Evolutionary conservation across 768 basidiomycete genomes (phyloP), one percentile per base, ranked within the genome.

Genomic region (Lentinula sp.): DNA sequence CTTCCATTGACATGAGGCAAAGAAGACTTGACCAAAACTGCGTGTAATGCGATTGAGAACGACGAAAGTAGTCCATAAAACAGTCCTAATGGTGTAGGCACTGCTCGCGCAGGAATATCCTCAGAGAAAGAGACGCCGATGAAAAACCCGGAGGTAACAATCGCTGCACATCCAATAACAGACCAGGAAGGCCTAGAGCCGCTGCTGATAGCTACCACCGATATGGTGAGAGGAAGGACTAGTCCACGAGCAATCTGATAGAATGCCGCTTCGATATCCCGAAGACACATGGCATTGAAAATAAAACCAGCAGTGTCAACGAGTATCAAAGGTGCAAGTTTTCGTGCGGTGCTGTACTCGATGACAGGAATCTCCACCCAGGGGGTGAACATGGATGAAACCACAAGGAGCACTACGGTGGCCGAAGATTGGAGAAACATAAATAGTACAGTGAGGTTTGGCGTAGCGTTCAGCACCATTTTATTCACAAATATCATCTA

Each of bases 191-290:
- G 88, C 0, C 84, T 79, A 0, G 86, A 65, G 55, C 78, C 73
- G 34, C 88, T 82, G 67, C 86, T 76, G 62, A 86, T 32, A 69
- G 80, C 85, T 50, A 89, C 89, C 5, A 89, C 82, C 57, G 76
- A 72, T 64, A 91, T 88, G 31, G 91, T 93, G 73, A 89, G 82
- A 0, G 91, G 91, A 2, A 93, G 81, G 40, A 92, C 80, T 64
- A 93, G 78, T 5, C 91, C 91, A 15, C 91, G 83, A 0, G 90
- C 91, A 60, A 93, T 84, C 72, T 91, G 88, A 68, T 89, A 88
- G 72, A 89, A 88, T 0, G 87, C 87, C 2, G 87, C 87, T 58
- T 89, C 89, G 61, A 92, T 89, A 64, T 84, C 68, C 32, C 74
- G 71, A 37, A 78, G 67, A 42, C 52, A 63, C 15, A 63, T 65